Conservation (phyloP, 176 grass and related monocot species). For the Dendrocalamus sinicus region DNA sequence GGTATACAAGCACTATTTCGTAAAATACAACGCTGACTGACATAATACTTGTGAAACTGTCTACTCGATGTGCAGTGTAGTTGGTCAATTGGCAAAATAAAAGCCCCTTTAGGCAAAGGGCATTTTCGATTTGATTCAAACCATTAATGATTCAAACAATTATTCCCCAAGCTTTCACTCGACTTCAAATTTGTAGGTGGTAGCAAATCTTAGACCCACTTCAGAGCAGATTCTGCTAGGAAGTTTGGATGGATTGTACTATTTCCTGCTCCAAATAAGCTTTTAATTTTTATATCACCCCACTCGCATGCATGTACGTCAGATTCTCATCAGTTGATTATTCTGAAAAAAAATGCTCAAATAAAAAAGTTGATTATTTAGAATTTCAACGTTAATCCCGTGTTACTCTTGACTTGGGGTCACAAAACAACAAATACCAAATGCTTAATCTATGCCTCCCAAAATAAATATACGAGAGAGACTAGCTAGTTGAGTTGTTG, state of each 20-base stretch:
- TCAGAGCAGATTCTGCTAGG: background rate
- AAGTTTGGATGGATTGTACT: background rate
- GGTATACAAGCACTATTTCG: background rate
- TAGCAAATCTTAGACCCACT: background rate
- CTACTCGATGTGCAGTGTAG: background rate
- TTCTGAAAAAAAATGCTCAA: too few relatives aligned
- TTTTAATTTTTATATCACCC: background rate
- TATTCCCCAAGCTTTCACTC: background rate
- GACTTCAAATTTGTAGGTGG: background rate
- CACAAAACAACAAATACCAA: conserved; percentile 17
- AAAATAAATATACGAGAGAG: background rate
- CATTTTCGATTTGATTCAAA: background rate
- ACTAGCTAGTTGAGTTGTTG: background rate
- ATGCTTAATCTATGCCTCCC: background rate
- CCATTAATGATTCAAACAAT: background rate
- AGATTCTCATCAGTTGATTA: too few relatives aligned
- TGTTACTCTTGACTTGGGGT: background rate
- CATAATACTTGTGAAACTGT: background rate
- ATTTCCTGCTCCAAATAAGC: background rate
- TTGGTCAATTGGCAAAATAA: background rate
- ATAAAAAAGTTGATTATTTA: too few relatives aligned
- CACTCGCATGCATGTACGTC: too few relatives aligned
- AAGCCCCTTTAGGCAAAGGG: too few relatives aligned
- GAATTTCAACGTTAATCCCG: too few relatives aligned
- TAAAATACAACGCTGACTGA: background rate